Evolutionary conservation across 108 stramenopile species (phyloP).

Genomic region (Fistulifera pelliculosa): DNA sequence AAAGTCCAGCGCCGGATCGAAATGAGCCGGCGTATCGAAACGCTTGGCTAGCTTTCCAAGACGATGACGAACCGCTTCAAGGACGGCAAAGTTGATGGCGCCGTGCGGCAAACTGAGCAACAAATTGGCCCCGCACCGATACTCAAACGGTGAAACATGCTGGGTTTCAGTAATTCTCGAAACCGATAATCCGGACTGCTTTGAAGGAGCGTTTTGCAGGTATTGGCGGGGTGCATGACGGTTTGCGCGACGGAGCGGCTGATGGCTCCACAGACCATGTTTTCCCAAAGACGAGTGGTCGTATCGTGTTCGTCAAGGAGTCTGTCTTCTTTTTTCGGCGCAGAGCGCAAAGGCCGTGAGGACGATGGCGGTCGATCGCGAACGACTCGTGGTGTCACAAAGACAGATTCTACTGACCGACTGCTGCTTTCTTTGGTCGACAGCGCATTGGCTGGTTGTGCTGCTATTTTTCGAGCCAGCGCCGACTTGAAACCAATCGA

Average conservation of each 20-base stretch:
- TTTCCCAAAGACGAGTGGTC: slow-evolving; percentile 66
- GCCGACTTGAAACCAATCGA: too few species aligned
- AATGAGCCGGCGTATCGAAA: slow-evolving; percentile 10
- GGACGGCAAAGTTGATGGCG: slow-evolving; percentile 92
- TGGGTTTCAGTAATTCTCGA: slow-evolving; percentile 36
- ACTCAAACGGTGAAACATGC: slow-evolving; percentile 53
- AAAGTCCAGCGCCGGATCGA: slow-evolving; percentile 81
- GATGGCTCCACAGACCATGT: slow-evolving; percentile 85
- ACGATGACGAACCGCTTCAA: slow-evolving; percentile 72
- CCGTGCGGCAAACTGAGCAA: slow-evolving; percentile 91
- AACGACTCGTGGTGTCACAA: too few species aligned
- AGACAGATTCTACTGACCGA: too few species aligned
- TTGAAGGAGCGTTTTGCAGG: slow-evolving; percentile 95
- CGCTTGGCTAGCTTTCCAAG: slow-evolving; percentile 42
- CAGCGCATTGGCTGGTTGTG: too few species aligned
- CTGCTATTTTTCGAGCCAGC: too few species aligned
- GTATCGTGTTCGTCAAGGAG: slow-evolving; percentile 1
- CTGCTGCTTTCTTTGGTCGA: too few species aligned
- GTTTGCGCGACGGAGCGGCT: slow-evolving; percentile 85
- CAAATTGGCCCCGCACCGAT: slow-evolving; percentile 92
- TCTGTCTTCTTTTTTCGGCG: too few species aligned
- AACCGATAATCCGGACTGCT: slow-evolving; percentile 3
- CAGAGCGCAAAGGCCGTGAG: too few species aligned
- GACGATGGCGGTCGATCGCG: too few species aligned
- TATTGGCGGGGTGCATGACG: slow-evolving; percentile 84